Evolutionary conservation across 1,284 basidiomycete genomes (phyloP).

Genomic region (Earliella scabrosa): DNA sequence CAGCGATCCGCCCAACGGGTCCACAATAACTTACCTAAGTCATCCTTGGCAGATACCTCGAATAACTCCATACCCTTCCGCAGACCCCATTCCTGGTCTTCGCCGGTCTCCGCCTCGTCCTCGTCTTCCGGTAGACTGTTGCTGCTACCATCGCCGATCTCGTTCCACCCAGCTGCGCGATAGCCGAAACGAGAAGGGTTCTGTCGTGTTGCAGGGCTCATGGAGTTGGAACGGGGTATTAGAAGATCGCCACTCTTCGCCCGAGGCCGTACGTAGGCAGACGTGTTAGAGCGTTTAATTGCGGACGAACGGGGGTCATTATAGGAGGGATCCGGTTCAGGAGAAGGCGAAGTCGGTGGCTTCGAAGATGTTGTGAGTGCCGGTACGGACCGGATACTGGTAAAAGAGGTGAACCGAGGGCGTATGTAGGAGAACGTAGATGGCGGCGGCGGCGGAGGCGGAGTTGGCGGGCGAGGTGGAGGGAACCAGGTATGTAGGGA

Average conservation of each 20-base stretch:
- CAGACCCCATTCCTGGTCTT: constrained; percentile 74
- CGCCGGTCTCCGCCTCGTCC: constrained; percentile 53
- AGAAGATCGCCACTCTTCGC: constrained; percentile 37
- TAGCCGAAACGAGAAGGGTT: constrained; percentile 55
- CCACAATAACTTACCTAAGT: constrained; percentile 56
- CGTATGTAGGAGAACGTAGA: constrained; percentile 83
- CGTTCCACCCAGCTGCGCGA: constrained; percentile 53
- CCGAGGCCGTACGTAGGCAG: constrained; percentile 35
- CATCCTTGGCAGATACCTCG: constrained; percentile 87
- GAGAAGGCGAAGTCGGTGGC: constrained; percentile 28
- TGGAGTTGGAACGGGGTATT: constrained; percentile 36
- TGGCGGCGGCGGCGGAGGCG: constrained; percentile 59
- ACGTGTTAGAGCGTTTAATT: constrained; percentile 37
- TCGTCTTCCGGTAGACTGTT: constrained; percentile 72
- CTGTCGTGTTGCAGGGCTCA: constrained; percentile 23
- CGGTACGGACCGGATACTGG: constrained; percentile 61
- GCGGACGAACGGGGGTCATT: constrained; percentile 34
- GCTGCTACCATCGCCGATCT: constrained; percentile 61
- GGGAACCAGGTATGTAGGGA: constrained; percentile 87
- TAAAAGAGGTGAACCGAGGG: constrained; percentile 84
- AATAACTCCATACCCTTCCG: constrained; percentile 82
- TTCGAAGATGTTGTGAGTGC: constrained; percentile 27
- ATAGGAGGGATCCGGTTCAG: constrained; percentile 28
- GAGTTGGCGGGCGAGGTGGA: constrained; percentile 65
- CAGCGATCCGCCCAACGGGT: background rate